These are phyloP conservation scores for grape (Vitis vinifera) DNA, from an alignment of 164 flowering plant genomes.

Conservation along the genomic window ASM3070453v1 NC_081808.1:24695501-24696000, in stretches of 20 bases:
- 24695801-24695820: slow-evolving; percentile 63
- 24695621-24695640: background rate
- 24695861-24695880: background rate
- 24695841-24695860: slow-evolving; percentile 40
- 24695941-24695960: no score
- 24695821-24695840: slow-evolving; percentile 65
- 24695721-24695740: background rate
- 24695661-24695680: no score
- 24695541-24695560: no score
- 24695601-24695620: background rate
- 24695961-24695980: no score
- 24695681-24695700: no score
- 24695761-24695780: slow-evolving; percentile 41
- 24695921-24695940: no score
- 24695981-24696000: no score
- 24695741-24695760: background rate
- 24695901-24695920: background rate
- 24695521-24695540: no score
- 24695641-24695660: background rate
- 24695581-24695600: no score
- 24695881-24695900: background rate
- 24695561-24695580: no score
- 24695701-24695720: no score
- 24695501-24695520: no score
- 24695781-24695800: slow-evolving; percentile 65